Evolutionary conservation across 2,329 filamentous ascomycete species (phyloP), one percentile per base, ranked within the genome.

Genomic region (Torrubiella hemipterigena): DNA sequence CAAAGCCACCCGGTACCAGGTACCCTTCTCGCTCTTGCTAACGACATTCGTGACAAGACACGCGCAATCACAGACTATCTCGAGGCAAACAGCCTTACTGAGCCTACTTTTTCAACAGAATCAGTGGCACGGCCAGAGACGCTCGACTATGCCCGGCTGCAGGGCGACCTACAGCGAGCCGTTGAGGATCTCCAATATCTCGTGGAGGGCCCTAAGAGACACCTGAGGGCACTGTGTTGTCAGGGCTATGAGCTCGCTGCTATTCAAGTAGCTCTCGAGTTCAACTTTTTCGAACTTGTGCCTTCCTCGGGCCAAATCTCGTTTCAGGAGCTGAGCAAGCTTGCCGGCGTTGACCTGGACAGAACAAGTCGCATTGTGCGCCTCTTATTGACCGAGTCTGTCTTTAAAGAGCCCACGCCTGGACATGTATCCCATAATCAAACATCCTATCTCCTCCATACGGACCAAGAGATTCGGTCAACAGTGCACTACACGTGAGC

Each of bases 201-300:
- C 4, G 26, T 38, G 2, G 33, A 38, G 8, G 40, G 40, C 10
- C 40, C 36, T 5, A 26, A 22, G 12, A 6, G 7, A 9, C 37
- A n/a, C 17, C 17, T 35, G 4, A 30, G 37, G 5, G 22, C 17
- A 1, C 34, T 37, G 13, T 14, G 13, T 7, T 27, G 28, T 1
- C 15, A 10, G 6, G 32, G 35, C 12, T 40, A 45, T 24, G 43
- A 48, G 6, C 24, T 49, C 1, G 45, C 36, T 14, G 46, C 41
- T 13, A 25, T 42, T 13, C 42, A 48, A 22, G 32, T 48, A 3
- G 47, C 42, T 4, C 33, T 48, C 3, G 39, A 49, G 5, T 49
- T 48, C 25, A 19, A 41, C 3, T 47, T 52, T 25, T 52, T 51
- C 34, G 28, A 20, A 3, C 13, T 47, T 1, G 39, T 52, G 3